Evolutionary conservation across 2,329 filamentous ascomycete genomes (phyloP), one percentile per base, ranked within the genome.

Genomic region (Periglandula ipomoeae): DNA sequence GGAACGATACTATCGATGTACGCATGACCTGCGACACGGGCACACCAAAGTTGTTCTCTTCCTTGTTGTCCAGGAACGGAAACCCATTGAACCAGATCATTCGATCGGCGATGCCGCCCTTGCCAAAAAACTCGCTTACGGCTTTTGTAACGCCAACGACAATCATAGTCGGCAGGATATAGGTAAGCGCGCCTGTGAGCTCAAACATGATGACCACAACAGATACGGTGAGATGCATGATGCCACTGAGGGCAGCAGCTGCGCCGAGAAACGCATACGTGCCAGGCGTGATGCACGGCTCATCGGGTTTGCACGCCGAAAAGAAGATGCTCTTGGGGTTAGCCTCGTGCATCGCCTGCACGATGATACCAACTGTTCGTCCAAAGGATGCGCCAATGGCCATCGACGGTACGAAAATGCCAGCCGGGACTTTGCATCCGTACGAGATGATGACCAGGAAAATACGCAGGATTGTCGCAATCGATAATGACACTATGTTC

Each of bases 151-250:
- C 86, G 44, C 93, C 93, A 2, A 97, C 93, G 1, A 97, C 93
- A 58, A 98, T 96, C 93, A 98, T 98, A 13, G 91, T 97, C 0
- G 93, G 93, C 24, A 98, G 72, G 55, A 98, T 97, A 62, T 98
- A 98, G 2, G 90, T 95, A 52, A 97, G 71, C 6, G 93, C 93
- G n/a, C 93, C 93, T 0, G 93, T 98, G 44, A 98, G 77, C 67
- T 98, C 93, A 61, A 97, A 97, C 93, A 98, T 97, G 66, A 98
- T 98, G 60, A 98, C 93, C 2, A 96, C 91, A 9, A 98, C 89
- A 0, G 90, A 94, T 15, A 98, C 83, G 0, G 91, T 96, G 53
- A 98, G 87, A 66, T 97, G 93, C 91, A 97, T 98, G 61, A 97
- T 96, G 9, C 93, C 93, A 64, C 87, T 91, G 22, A 98, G 74